Evolutionary conservation across 345 rosid genomes (phyloP).

Genomic region (Mangifera indica): DNA sequence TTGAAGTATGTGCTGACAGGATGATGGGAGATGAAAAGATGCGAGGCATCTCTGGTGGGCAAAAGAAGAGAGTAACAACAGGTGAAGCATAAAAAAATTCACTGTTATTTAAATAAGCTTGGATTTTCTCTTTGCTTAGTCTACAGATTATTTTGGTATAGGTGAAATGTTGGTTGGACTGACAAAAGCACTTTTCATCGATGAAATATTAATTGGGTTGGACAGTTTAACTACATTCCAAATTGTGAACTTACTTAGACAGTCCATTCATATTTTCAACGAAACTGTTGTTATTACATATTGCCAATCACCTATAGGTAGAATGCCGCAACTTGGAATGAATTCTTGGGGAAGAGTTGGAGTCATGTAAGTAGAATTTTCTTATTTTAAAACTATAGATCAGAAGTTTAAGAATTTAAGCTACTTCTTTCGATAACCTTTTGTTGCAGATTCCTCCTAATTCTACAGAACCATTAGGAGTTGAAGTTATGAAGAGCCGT

Average conservation of each 20-base stretch:
- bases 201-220: no score
- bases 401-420: neutral
- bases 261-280: conserved; percentile 51
- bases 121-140: no score
- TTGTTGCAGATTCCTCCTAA: conserved; percentile 44
- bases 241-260: no score
- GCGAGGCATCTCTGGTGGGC: conserved; percentile 63
- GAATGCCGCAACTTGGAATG: conserved; percentile 57
- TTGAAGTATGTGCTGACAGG: conserved; percentile 58
- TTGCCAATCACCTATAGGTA: conserved; percentile 67
- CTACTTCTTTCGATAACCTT: conserved; percentile 3
- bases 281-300: conserved; percentile 68
- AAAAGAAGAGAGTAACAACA: conserved; percentile 55
- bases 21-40: conserved; percentile 59
- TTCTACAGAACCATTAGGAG: no score
- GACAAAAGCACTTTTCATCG: no score
- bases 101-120: neutral
- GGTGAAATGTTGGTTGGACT: no score
- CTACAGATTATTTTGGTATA: no score
- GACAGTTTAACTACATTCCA: no score
- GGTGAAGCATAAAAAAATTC: conserved; percentile 19
- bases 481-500: conserved; percentile 54
- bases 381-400: neutral
- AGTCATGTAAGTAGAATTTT: conserved; percentile 40
- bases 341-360: conserved; percentile 64